These are phyloP conservation scores for Lagenaria siceraria DNA, from an alignment of 306 rosid species.

Conservation along the genomic window DNA sequence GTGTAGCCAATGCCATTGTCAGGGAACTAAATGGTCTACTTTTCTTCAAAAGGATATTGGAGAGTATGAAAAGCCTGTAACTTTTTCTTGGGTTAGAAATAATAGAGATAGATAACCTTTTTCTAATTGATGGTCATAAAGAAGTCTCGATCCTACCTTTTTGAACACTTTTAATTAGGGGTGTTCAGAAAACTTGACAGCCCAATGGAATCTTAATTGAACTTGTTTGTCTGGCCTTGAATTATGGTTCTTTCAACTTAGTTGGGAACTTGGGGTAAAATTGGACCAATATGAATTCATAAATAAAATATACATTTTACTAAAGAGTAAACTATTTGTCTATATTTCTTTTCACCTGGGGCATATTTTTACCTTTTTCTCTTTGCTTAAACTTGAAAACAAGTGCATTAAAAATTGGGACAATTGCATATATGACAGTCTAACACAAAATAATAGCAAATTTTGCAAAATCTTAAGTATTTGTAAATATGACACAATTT, in stretches of 20 bases:
- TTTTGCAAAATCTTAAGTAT: too few species aligned
- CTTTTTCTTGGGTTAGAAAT: neutral
- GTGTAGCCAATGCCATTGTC: neutral
- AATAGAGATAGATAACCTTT: neutral
- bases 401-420: neutral
- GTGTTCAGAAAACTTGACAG: neutral
- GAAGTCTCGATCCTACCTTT: too few species aligned
- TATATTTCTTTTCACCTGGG: neutral
- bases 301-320: neutral
- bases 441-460: too few species aligned
- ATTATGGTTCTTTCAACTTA: neutral
- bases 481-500: too few species aligned
- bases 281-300: neutral
- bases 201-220: neutral
- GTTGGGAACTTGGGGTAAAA: neutral
- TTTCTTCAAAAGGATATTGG: neutral
- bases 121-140: neutral
- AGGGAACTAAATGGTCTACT: neutral
- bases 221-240: neutral
- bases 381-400: neutral
- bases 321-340: neutral
- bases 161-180: neutral
- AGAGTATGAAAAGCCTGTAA: neutral
- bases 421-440: too few species aligned
- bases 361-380: neutral